Evolutionary conservation across 2,329 filamentous ascomycete genomes (phyloP), one percentile per base, ranked within the genome.

Genomic region (Leptographium radiaticola): DNA sequence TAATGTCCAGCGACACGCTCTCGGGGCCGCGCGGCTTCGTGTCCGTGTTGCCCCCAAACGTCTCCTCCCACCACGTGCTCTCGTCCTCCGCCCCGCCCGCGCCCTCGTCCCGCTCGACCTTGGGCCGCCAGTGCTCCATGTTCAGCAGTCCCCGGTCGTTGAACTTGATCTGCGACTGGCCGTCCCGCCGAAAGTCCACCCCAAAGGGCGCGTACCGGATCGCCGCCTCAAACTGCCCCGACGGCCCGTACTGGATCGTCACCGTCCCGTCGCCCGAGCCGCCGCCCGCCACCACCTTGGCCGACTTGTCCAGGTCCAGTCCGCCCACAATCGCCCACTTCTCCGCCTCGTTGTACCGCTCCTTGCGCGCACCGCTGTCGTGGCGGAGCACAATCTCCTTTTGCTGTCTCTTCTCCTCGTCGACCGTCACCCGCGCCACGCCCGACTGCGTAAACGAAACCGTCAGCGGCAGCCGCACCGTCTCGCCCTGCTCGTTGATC

Each of bases 31-130:
- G 83, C n/a, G 93, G 91, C 70, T 98, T 98, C 6, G 84, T 81
- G 68, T 98, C 93, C 0, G 90, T 97, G 67, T 93, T 95, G 57
- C 91, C 90, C 59, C 91, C 91, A 67, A 98, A 98, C 0, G 79
- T 81, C 72, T 98, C 93, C 8, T 98, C 93, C 93, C 93, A 98
- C 89, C 89, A 96, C 4, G 90, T 96, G 69, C 84, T 86, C 65
- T 96, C 87, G 59, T 93, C 87, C 59, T 86, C 80, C 15, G 74
- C 70, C 31, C 72, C 68, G 39, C 63, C 60, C 42, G 61, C 59
- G 53, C 68, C 68, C 16, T 71, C 67, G 6, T 65, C 68, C 60
- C 75, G 72, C 44, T 95, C 90, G 16, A 89, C 70, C 76, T 95
- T 95, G 45, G 85, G 77, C 57, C 93, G 77, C 93, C 93, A 98